Evolutionary conservation across 768 basidiomycete species (phyloP).

Genomic region (Lactarius sanguifluus): DNA sequence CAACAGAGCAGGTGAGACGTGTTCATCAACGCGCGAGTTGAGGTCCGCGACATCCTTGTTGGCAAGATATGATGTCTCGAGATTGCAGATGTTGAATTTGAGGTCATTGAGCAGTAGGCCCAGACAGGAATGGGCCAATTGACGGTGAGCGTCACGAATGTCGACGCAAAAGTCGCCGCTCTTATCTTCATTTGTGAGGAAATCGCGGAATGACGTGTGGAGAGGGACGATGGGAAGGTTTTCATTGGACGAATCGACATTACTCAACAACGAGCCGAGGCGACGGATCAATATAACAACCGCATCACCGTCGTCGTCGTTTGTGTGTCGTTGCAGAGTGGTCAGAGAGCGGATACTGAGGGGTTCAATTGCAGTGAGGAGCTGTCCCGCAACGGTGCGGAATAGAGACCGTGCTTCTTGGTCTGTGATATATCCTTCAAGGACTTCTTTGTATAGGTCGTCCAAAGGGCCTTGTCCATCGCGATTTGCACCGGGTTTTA

Average conservation of each 20-base stretch:
- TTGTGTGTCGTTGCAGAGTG: neutral
- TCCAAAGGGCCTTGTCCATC: neutral
- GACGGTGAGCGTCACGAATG: neutral
- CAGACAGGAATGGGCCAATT: neutral
- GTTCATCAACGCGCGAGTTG: neutral
- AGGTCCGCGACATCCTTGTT: neutral
- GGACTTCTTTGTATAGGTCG: no score
- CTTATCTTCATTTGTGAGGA: neutral
- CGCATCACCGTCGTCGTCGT: neutral
- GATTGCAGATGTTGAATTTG: slow-evolving; percentile 10
- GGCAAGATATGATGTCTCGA: slow-evolving; percentile 1
- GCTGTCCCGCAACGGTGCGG: slow-evolving; percentile 2
- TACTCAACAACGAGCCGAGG: slow-evolving; percentile 7
- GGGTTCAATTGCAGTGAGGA: neutral
- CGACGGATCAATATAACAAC: neutral
- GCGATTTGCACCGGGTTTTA: neutral
- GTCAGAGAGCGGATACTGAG: neutral
- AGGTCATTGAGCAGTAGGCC: neutral
- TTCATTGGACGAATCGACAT: neutral
- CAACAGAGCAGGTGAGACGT: neutral
- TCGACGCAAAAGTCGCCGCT: neutral
- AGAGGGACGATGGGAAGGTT: slow-evolving; percentile 1
- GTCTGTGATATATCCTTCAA: no score
- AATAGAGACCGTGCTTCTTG: neutral
- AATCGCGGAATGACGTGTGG: neutral